Evolutionary conservation across 345 rosid genomes (phyloP), one percentile per base, ranked within the genome.

Genomic region (Lepidium aucheri): DNA sequence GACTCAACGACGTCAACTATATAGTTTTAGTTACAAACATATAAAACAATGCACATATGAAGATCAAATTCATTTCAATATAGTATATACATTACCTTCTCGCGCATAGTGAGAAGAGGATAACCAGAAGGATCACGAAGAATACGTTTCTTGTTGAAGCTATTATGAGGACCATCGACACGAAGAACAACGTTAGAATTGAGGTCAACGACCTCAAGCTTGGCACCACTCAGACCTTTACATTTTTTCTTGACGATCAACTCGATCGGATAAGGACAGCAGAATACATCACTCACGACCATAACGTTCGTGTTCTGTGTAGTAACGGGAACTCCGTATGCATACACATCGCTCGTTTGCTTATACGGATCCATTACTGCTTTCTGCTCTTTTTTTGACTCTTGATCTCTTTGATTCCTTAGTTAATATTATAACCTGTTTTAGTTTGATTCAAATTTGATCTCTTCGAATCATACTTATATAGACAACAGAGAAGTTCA

Each of bases 41-140:
- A 7, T 1, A 6, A 17, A 61, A 33, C 9, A 13, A 35, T 46
- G n/a, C 6, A 46, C 50, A 17, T 9, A 58, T 59, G 3, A 41
- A 17, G 26, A 17, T 10, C 17, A 60, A 10, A 15, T 30, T 15
- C 20, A 43, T 55, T 11, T 1, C 2, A 0, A 45, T 3, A 4
- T 8, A 26, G 9, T 26, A 11, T 28, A n/a, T 26, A 11, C 14
- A 13, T 47, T 24, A 55, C 73, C 73, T 68, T 68, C 33, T 68
- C 73, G 58, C 73, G 73, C 73, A 68, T 68, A 24, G 73, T 68
- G 58, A 68, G 73, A 9, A 68, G 65, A 50, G 73, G 73, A 16
- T 59, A 49, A 40, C 73, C 73, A 1, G 53, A 22, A 11, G 59
- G 66, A 13, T 68, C 66, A 68, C 66, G 60, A 2, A 69, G 67